Conservation (phyloP, 352 stramenopile genomes). For the Ochromonadaceae sp. region DNA sequence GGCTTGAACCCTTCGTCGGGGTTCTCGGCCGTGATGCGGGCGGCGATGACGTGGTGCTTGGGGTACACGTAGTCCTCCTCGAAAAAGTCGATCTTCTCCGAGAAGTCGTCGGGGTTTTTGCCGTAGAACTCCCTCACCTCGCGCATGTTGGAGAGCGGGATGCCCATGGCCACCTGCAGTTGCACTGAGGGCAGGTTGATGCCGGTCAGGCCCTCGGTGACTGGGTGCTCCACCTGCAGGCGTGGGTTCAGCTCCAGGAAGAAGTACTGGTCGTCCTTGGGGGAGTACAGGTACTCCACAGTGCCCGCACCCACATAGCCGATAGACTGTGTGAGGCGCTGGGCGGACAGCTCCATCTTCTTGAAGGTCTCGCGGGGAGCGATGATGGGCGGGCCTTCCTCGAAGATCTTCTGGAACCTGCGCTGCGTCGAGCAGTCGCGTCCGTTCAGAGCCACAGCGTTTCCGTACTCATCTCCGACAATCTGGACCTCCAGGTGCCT, state of each 20-base stretch:
- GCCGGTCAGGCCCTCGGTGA: constrained; percentile 98
- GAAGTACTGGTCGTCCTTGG: constrained; percentile 84
- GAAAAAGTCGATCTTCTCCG: constrained; percentile 88
- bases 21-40: constrained; percentile 97
- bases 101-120: constrained; percentile 71
- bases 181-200: constrained; percentile 95
- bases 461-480: constrained; percentile 96
- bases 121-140: constrained; percentile 88
- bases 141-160: constrained; percentile 94
- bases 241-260: constrained; percentile 99
- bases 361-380: constrained; percentile 83
- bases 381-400: constrained; percentile 62
- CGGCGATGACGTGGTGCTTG: constrained; percentile 87
- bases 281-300: constrained; percentile 98
- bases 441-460: constrained; percentile 93
- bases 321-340: constrained; percentile 92
- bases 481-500: constrained; percentile 99
- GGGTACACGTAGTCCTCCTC: constrained; percentile 47
- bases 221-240: constrained; percentile 97
- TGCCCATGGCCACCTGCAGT: constrained; percentile 98
- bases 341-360: constrained; percentile 95
- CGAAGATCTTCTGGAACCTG: constrained; percentile 88
- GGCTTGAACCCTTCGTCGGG: constrained; percentile 98
- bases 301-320: constrained; percentile 95
- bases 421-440: constrained; percentile 98